These are phyloP conservation scores for Candida xiaguanensis DNA, from an alignment of 805 yeast genomes.

Conservation along the genomic window DNA sequence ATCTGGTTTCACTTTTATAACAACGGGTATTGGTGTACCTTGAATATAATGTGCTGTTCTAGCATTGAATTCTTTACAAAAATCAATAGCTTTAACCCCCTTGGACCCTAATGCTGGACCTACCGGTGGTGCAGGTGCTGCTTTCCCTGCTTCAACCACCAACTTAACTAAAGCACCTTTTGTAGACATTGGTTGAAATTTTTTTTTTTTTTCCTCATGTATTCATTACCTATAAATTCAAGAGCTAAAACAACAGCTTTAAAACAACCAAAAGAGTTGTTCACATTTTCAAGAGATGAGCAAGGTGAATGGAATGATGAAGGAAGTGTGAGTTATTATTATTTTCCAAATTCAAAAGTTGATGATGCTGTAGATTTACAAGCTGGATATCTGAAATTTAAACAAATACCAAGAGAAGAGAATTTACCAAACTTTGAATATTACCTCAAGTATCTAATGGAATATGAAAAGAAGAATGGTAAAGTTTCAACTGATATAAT, in stretches of 20 bases:
- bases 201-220: slow-evolving; percentile 1
- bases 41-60: slow-evolving; percentile 84
- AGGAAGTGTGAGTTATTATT: slow-evolving; percentile 61
- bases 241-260: slow-evolving; percentile 64
- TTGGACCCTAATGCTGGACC: slow-evolving; percentile 98
- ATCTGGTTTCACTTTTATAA: slow-evolving; percentile 86
- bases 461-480: slow-evolving; percentile 46
- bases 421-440: slow-evolving; percentile 56
- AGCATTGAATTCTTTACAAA: slow-evolving; percentile 97
- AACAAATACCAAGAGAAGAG: slow-evolving; percentile 50
- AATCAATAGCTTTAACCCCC: slow-evolving; percentile 98
- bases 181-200: slow-evolving; percentile 6
- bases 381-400: slow-evolving; percentile 60
- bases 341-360: slow-evolving; percentile 71
- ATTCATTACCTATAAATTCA: slow-evolving; percentile 38
- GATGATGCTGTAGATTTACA: slow-evolving; percentile 54
- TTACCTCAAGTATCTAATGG: slow-evolving; percentile 51
- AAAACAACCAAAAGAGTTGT: slow-evolving; percentile 81
- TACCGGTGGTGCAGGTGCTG: slow-evolving; percentile 98
- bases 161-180: slow-evolving; percentile 77
- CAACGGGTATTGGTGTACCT: slow-evolving; percentile 86
- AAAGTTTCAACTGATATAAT: slow-evolving; percentile 62
- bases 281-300: slow-evolving; percentile 59
- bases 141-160: slow-evolving; percentile 95
- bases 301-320: slow-evolving; percentile 40